Percentiles rank a stretch among this genome's conserved stretches.
Conservation (phyloP, 441 rosid species). For the Capsella rubella region DNA sequence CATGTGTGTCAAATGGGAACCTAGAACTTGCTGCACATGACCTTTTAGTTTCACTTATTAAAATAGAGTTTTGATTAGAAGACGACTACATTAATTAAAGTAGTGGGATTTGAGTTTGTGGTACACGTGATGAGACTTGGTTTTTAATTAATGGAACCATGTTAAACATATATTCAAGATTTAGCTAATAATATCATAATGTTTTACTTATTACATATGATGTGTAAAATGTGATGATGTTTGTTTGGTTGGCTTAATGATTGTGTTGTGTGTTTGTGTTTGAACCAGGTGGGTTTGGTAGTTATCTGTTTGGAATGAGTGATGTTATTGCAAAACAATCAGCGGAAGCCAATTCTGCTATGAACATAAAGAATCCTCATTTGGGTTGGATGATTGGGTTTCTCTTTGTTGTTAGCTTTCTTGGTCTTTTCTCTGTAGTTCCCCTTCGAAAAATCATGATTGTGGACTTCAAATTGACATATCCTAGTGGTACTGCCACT, state of each 20-base stretch:
- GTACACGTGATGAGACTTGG: too few species aligned
- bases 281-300: constrained; percentile 78
- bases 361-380: constrained; percentile 61
- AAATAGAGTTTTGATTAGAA: neutral
- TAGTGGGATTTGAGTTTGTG: neutral
- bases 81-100: too few species aligned
- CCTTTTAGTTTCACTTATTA: neutral
- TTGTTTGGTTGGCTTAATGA: constrained; percentile 4
- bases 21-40: constrained; percentile 1
- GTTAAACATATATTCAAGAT: too few species aligned
- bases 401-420: constrained; percentile 79
- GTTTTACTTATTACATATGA: too few species aligned
- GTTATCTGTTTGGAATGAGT: constrained; percentile 83
- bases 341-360: constrained; percentile 39
- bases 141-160: too few species aligned
- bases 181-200: too few species aligned
- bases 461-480: constrained; percentile 75
- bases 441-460: constrained; percentile 89
- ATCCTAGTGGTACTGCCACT: constrained; percentile 93
- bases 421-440: constrained; percentile 82
- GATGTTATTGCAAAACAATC: constrained; percentile 55
- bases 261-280: neutral
- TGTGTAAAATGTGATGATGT: neutral
- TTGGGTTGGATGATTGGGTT: constrained; percentile 74
- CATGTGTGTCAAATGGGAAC: constrained; percentile 29